Base-by-base conservation (phyloP, 768 basidiomycete genomes). In the Galerina marginata region DNA sequence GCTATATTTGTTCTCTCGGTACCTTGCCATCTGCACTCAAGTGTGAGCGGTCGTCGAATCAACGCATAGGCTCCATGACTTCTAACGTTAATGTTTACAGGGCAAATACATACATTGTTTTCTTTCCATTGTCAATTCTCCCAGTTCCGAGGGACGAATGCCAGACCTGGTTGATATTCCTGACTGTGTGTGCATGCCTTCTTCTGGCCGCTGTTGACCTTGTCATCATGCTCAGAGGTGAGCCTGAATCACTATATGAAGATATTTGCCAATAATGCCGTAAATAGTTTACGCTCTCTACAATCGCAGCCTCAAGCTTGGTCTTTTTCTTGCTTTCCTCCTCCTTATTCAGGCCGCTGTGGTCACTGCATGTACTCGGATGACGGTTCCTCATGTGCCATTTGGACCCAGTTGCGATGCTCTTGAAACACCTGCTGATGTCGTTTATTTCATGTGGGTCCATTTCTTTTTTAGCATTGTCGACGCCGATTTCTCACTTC, bases 191-290 rank as follows among this genome's bases (percentile, higher is more conserved):
- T 39, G 59, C 59, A 33, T 66, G 63, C 42, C 45, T 61, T 36
- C 48, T 69, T 2, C 54, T 67, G 40, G 52, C 44, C 9, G 57
- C 55, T 4, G 50, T 65, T 38, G 65, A 69, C 38, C 12, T 54
- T 6, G 52, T 65, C 12, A 26, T 68, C 36, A 65, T 68, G 57
- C 50, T 68, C 44, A 54, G 67, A 55, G 64, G 66, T 62, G 42
- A 45, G 62, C 16, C 2, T 15, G 15, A 7, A 49, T 16, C 7
- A 9, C 37, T 15, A 49, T 43, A 5, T 39, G 15, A 39, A 33
- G 20, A 2, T 3, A 16, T 38, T 38, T 43, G 9, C n/a, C 26
- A 26, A 42, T 26, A n/a, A 16, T 14, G 25, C 6, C 25, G n/a
- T 16, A 4, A 0, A 6, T 47, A 68, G 67, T 66, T 7, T 58